phyloP scores from a whole-genome alignment of 352 stramenopile genomes.

The Phytophthora fragariae region DNA sequence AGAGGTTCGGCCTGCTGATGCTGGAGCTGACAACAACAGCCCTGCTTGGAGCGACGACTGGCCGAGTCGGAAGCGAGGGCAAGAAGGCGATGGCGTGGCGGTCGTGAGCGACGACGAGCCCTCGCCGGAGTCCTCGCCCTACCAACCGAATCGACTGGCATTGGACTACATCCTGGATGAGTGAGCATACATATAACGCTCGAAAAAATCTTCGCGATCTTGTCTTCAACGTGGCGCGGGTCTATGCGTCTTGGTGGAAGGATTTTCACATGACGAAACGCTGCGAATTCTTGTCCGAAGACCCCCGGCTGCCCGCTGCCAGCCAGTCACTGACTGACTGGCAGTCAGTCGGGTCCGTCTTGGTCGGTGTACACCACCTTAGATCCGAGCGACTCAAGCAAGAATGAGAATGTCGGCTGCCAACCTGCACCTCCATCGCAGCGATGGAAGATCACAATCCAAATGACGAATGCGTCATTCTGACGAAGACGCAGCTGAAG shows the following conservation, averaged over 20 bases:
- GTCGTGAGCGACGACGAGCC: slow-evolving; percentile 22
- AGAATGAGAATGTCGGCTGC: too few species aligned
- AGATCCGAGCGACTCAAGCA: too few species aligned
- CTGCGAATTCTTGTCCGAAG: too few species aligned
- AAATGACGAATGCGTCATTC: not conserved
- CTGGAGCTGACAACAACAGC: not conserved
- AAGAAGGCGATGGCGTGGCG: not conserved
- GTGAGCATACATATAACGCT: not conserved
- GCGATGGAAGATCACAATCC: not conserved
- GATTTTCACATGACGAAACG: too few species aligned
- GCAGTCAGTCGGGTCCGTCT: too few species aligned
- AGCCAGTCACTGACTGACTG: too few species aligned
- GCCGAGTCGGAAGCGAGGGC: not conserved
- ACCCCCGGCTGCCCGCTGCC: too few species aligned
- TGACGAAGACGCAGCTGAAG: not conserved
- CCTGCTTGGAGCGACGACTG: not conserved
- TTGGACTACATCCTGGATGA: slow-evolving; percentile 18
- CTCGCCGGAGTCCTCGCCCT: not conserved
- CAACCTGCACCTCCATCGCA: too few species aligned
- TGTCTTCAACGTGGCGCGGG: not conserved
- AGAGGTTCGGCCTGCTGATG: not conserved
- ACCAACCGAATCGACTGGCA: not conserved
- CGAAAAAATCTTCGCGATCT: not conserved
- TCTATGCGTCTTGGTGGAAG: not conserved
- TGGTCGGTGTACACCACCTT: too few species aligned